Base-by-base conservation (phyloP, 2,329 filamentous ascomycete species). In the Ceratocystis eucalypticola region DNA sequence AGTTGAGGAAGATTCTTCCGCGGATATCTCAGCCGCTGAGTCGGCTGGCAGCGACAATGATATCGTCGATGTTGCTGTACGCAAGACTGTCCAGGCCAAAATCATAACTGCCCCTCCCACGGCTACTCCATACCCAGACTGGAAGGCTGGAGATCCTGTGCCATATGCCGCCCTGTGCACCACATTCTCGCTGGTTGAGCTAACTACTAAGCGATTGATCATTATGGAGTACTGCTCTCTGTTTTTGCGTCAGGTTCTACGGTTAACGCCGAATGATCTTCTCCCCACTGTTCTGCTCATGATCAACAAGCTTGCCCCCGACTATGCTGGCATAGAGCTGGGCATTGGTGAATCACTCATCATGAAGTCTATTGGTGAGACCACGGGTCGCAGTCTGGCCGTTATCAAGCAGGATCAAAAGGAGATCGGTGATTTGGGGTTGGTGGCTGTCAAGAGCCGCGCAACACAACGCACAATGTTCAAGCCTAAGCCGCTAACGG, bases 271-370 rank as follows among this genome's bases (percentile, higher is more conserved):
- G 0, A 81, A 86, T 17, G 94, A 99, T 73, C 81, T 99, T 22
- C 81, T 96, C 1, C 86, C 92, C 0, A 96, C 91, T 0, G 87
- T 97, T 28, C 81, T 96, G 69, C 84, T 99, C 37, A 97, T 99
- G 94, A 89, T 96, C 75, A 96, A 96, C 77, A 97, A 97, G 75
- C 84, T 99, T 30, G 94, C 94, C 1, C 93, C 94, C 2, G 94
- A 99, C 73, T 99, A 96, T 74, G 88, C 92, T 55, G 94, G 94
- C 22, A 92, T 99, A 69, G 94, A 99, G 76, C 82, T 99, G 37
- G 94, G 94, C n/a, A 99, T 99, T 71, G 94, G 94, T 66, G 94
- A 99, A 76, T 97, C 93, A 0, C 77, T 99, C 33, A 96, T 99
- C 72, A 97, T 97, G 92, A 99, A 97, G 75, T 90, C 94, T 4